Percentiles rank a stretch among this genome's conserved stretches.
These are phyloP conservation scores for Ustanciosporium gigantosporum DNA, from an alignment of 1,284 basidiomycete species.

Conservation along the genomic window DNA sequence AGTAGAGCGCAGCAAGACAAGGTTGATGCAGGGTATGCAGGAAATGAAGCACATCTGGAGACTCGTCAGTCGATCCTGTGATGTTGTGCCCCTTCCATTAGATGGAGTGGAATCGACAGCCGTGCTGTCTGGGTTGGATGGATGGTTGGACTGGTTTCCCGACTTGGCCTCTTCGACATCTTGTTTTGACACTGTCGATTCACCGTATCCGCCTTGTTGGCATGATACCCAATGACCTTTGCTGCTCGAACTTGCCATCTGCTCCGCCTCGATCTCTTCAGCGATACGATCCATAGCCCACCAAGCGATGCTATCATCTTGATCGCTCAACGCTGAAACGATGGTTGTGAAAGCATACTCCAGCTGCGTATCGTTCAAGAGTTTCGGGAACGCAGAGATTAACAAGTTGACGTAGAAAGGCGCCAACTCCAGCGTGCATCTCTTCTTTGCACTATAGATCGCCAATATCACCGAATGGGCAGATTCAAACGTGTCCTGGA, in stretches of 20 bases:
- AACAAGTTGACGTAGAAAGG: constrained; percentile 55
- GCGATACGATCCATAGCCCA: constrained; percentile 47
- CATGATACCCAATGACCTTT: too few relatives aligned
- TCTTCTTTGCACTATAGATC: constrained; percentile 40
- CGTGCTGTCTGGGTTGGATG: neutral
- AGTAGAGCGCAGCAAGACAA: constrained; percentile 54
- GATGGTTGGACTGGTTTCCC: constrained; percentile 7
- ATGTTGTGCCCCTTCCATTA: neutral
- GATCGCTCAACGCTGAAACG: constrained; percentile 45
- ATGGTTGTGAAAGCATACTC: constrained; percentile 50
- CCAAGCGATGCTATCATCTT: constrained; percentile 53
- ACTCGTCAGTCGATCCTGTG: constrained; percentile 10
- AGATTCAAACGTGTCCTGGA: constrained; percentile 56
- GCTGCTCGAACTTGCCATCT: too few relatives aligned
- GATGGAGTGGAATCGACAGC: neutral
- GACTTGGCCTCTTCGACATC: constrained; percentile 8
- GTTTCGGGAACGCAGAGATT: constrained; percentile 29
- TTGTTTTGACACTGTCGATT: constrained; percentile 7
- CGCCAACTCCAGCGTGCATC: constrained; percentile 39
- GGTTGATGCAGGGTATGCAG: constrained; percentile 51
- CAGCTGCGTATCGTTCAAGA: constrained; percentile 42
- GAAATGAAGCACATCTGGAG: constrained; percentile 42
- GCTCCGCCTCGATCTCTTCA: constrained; percentile 27
- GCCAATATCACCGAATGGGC: constrained; percentile 56
- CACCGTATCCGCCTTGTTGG: constrained; percentile 11